phyloP scores from a whole-genome alignment of 441 rosid genomes.

The Erodium trifolium region DNA sequence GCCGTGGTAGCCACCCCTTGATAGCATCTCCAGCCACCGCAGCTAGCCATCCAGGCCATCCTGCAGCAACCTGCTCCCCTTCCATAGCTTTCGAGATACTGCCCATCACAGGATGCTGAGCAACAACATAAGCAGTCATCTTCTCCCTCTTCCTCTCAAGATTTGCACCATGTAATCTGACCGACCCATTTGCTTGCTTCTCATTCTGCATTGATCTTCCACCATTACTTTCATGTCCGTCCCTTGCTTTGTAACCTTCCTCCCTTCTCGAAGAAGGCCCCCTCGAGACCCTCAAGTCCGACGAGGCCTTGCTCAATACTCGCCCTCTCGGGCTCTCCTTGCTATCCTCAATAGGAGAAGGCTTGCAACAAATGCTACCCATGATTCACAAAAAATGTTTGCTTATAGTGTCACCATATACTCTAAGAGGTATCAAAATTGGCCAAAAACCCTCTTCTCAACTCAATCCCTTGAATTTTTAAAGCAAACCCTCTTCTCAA shows the following conservation, averaged over 20 bases:
- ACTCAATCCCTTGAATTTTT: conserved; percentile 19
- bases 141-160: conserved; percentile 62
- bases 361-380: conserved; percentile 86
- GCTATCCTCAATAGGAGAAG: conserved; percentile 76
- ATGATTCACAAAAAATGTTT: conserved; percentile 35
- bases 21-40: conserved; percentile 96
- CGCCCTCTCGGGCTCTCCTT: conserved; percentile 77
- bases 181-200: conserved; percentile 55
- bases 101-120: conserved; percentile 57
- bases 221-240: conserved; percentile 50
- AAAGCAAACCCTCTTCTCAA: conserved; percentile 8
- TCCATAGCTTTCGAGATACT: conserved; percentile 66
- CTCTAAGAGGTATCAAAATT: background rate
- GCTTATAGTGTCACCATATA: conserved; percentile 31
- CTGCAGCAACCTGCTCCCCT: conserved; percentile 95
- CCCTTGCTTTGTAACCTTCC: conserved; percentile 48
- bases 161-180: conserved; percentile 45
- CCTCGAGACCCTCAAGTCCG: conserved; percentile 54
- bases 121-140: conserved; percentile 38
- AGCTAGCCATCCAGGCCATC: conserved; percentile 97
- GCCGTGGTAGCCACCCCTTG: conserved; percentile 87
- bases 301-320: conserved; percentile 46
- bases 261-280: conserved; percentile 70
- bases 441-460: no score
- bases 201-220: conserved; percentile 49